Conservation (phyloP, 1,284 basidiomycete genomes). For the Meira nashicola region DNA sequence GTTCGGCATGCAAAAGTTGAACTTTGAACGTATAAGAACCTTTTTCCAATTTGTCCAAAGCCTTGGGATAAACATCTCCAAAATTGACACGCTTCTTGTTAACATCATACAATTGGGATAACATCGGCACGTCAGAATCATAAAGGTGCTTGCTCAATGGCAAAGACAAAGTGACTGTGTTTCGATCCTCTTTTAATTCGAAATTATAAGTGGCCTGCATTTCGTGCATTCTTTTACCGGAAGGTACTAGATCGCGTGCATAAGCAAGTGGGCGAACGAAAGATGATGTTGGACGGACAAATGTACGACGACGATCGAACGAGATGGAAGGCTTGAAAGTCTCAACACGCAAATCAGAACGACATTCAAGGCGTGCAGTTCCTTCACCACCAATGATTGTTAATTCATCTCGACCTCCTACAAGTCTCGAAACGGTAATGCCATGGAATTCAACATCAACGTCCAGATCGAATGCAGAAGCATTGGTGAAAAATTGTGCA, state of each 20-base stretch:
- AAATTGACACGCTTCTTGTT: slow-evolving; percentile 45
- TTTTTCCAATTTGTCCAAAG: slow-evolving; percentile 41
- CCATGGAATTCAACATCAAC: slow-evolving; percentile 53
- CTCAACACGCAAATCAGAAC: slow-evolving; percentile 45
- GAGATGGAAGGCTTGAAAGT: slow-evolving; percentile 44
- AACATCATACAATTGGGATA: slow-evolving; percentile 48
- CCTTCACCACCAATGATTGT: slow-evolving; percentile 50
- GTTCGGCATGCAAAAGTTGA: slow-evolving; percentile 41
- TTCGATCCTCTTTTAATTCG: slow-evolving; percentile 40
- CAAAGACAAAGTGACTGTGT: slow-evolving; percentile 37
- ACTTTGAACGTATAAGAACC: slow-evolving; percentile 51
- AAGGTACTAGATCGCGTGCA: slow-evolving; percentile 45
- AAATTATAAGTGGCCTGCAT: slow-evolving; percentile 51
- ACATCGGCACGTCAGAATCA: slow-evolving; percentile 48
- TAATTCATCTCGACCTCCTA: slow-evolving; percentile 38
- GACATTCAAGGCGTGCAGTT: slow-evolving; percentile 40
- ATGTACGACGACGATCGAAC: slow-evolving; percentile 48
- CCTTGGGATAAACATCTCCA: slow-evolving; percentile 53
- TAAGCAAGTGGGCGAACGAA: slow-evolving; percentile 35
- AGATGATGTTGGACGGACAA: slow-evolving; percentile 41
- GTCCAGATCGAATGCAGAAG: slow-evolving; percentile 48
- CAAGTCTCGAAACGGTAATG: slow-evolving; percentile 29
- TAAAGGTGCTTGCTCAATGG: slow-evolving; percentile 50
- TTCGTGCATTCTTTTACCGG: slow-evolving; percentile 47
- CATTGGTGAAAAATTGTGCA: slow-evolving; percentile 52